Base-by-base conservation (phyloP, 1,284 basidiomycete species). In the Coriolopsis trogii region DNA sequence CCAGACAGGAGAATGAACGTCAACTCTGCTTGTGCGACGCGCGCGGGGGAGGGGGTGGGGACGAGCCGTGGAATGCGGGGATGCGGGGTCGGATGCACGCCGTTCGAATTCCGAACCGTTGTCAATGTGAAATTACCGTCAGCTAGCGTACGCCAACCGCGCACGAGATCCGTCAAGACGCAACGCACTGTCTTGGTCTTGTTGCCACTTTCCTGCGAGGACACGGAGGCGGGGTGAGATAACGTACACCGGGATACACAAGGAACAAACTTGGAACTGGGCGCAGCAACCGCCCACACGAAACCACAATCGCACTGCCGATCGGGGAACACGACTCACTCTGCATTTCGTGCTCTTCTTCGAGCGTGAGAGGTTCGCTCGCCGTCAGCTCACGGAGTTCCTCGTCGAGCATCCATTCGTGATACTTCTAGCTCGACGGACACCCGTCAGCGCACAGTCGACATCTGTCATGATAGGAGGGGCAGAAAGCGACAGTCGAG, bases 311-410 rank as follows among this genome's bases (percentile, higher is more conserved):
- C n/a, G n/a, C 37, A n/a, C n/a, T n/a, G n/a, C n/a, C n/a, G n/a
- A n/a, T n/a, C n/a, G n/a, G n/a, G 28, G 13, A 13, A 30, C 8
- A 8, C 28, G 28, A 73, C 84, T 49, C 63, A 93, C 93, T 76
- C 69, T 98, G 95, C 95, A 98, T 98, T 18, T 89, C 88, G 58
- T 89, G 88, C 65, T 98, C 96, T 65, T 96, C 84, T 46, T 91
- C 86, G 9, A 95, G 72, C 0, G 79, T 82, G 31, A 98, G 76
- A 6, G 87, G 86, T 63, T 97, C 94, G 49, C 91, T 94, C 1
- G 95, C 94, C 0, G 94, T 98, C 28, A 89, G 76, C 56, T 85
- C 79, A 43, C 87, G 81, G 43, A 98, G 74, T 56, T 85, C 82
- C 13, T 82, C 79, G 67, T 84, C 81, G 41, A 81, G 76, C 95